Evolutionary conservation across 306 rosid species (phyloP), one percentile per base, ranked within the genome.

Genomic region (Trichosanthes cucumerina): DNA sequence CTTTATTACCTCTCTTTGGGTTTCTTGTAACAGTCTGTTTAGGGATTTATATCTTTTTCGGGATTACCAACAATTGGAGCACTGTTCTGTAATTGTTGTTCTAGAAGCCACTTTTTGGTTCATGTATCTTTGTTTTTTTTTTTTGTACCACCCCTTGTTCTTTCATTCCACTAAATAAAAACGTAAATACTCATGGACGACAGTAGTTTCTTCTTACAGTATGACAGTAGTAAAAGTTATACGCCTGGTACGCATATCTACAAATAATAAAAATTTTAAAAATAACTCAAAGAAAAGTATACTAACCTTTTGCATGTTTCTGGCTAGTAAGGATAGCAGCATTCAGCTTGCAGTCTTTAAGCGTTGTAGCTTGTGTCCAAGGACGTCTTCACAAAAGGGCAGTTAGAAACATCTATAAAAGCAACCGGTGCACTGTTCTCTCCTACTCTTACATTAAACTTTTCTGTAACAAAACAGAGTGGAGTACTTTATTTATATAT

Each of bases 251-350:
- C 2, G 33, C 18, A 69, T 31, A 15, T 63, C 70, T n/a, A 33
- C 13, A 33, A 33, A 33, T 33, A 6, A 63, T 6, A 31, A 31
- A 23, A 14, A 31, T 4, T 13, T 0, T 0, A 6, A 33, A 1
- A 6, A 31, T 14, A 62, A 6, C 8, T 23, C 16, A 33, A 2
- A 2, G 21, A 15, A 31, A 28, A 62, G n/a, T 39, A 31, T 2
- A 23, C 89, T 50, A 59, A 90, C 97, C 96, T 86, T 94, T 89
- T 85, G 36, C 78, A 31, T 31, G 63, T 31, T 54, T 74, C 41
- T 74, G 63, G 78, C 28, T 50, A 1, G 63, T 50, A 49, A 74
- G 18, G 63, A 74, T 15, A 6, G 21, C 69, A 62, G 43, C 41
- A 34, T 62, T 62, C 21, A 6, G 21, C 43, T 15, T 28, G 69